Evolutionary conservation across 768 basidiomycete species (phyloP), one percentile per base, ranked within the genome.

Genomic region (Macrocybe gigantea): DNA sequence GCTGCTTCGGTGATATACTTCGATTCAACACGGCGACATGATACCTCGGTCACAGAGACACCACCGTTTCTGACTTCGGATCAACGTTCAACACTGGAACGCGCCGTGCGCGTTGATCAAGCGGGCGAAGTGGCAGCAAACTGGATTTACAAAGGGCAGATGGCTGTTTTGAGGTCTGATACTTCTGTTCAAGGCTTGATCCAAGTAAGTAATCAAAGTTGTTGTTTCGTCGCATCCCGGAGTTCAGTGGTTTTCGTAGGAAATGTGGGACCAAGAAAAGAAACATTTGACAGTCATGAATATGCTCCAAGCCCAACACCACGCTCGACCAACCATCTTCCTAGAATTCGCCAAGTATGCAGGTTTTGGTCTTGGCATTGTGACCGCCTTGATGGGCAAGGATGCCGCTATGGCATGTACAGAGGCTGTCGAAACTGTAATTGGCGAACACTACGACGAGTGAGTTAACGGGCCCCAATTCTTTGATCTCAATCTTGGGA

Each of bases 371-470:
- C 70, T 98, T 6, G 94, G 94, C 5, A 85, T 84, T 5, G 77
- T 71, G 0, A 96, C 94, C 0, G 94, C 90, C 0, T 66, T 95
- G 14, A 75, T 95, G 78, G 88, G 94, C 34, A 87, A 82, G 60
- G 87, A 96, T 56, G 92, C 93, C 9, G 93, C 94, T 0, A 98
- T 98, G 94, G 94, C 94, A 5, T 97, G 94, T 59, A 98, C 94
- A 0, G 94, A 98, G 64, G 94, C 94, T 0, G 93, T 98, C 13
- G 94, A 98, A 64, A 96, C 94, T 0, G 92, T 92, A 48, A 98
- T 98, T 45, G 94, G 94, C 36, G 94, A 98, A 64, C 94, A 98
- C 66, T 98, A 98, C 58, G 91, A 97, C 63, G 93, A 96, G 94
- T 95, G 62, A 61, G 90, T 77, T n/a, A 29, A 47, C 39, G 34